Conservation (phyloP, 1,284 basidiomycete species). For the Ceratorhiza oryzae-sativae region DNA sequence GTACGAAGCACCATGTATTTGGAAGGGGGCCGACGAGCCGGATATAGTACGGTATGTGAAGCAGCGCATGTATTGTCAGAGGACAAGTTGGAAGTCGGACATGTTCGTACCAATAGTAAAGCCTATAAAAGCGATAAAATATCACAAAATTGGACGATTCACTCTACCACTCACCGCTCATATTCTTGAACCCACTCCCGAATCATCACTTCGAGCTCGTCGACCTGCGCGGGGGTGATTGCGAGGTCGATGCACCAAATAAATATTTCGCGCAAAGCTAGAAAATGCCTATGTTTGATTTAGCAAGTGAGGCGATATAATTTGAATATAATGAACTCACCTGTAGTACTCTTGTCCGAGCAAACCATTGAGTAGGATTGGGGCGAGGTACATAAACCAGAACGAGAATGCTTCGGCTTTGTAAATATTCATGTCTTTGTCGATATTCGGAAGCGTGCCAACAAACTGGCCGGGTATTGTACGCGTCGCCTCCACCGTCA, state of each 20-base stretch:
- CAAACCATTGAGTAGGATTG: slow-evolving; percentile 14
- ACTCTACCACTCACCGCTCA: slow-evolving; percentile 50
- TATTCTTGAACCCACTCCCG: slow-evolving; percentile 55
- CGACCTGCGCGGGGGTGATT: slow-evolving; percentile 50
- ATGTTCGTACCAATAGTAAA: slow-evolving; percentile 54
- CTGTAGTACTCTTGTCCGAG: slow-evolving; percentile 45
- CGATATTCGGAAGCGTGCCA: slow-evolving; percentile 50
- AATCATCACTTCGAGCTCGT: slow-evolving; percentile 51
- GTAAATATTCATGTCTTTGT: slow-evolving; percentile 47
- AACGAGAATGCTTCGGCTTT: slow-evolving; percentile 9
- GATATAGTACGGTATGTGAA: slow-evolving; percentile 54
- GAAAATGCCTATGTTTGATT: slow-evolving; percentile 51
- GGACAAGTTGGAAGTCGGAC: slow-evolving; percentile 51
- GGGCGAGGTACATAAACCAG: slow-evolving; percentile 25
- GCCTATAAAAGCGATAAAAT: slow-evolving; percentile 44
- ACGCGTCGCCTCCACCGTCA: background rate
- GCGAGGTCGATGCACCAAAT: slow-evolving; percentile 56
- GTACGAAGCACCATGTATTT: slow-evolving; percentile 57
- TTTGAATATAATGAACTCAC: slow-evolving; percentile 48
- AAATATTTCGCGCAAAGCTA: slow-evolving; percentile 53
- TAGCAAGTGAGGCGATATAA: background rate
- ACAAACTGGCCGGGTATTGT: slow-evolving; percentile 42
- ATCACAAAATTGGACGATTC: background rate
- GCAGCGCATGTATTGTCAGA: slow-evolving; percentile 54
- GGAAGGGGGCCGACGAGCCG: slow-evolving; percentile 52